Evolutionary conservation across 148 eudicot genomes (phyloP).

Genomic region (Rhododendron kiyosumense): DNA sequence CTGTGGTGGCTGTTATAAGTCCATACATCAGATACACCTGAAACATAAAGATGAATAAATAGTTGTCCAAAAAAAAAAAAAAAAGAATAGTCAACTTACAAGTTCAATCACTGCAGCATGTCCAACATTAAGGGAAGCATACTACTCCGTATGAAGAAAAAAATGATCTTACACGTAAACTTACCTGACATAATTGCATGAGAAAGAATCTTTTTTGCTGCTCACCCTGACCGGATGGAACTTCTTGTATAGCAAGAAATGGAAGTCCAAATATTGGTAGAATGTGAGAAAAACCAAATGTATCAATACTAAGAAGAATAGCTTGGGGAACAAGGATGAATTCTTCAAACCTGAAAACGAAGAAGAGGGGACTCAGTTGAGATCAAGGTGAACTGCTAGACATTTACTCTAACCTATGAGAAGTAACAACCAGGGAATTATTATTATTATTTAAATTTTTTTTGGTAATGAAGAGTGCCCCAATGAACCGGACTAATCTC

Average conservation of each 20-base stretch:
- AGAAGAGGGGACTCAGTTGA: not conserved
- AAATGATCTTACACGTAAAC: not conserved
- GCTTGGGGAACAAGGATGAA: constrained; percentile 86
- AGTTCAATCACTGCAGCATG: not conserved
- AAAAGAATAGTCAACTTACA: not conserved
- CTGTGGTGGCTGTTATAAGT: constrained; percentile 44
- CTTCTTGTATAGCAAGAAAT: constrained; percentile 44
- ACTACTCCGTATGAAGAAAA: not conserved
- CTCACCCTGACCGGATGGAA: constrained; percentile 15
- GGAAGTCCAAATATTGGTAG: constrained; percentile 85
- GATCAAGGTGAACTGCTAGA: not conserved
- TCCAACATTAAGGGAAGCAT: not conserved
- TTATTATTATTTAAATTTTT: no score
- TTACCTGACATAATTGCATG: constrained; percentile 66
- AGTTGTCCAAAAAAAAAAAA: no score
- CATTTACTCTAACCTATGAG: not conserved
- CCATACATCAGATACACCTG: constrained; percentile 90
- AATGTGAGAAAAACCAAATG: constrained; percentile 88
- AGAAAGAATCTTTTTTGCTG: constrained; percentile 32
- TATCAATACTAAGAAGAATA: constrained; percentile 70
- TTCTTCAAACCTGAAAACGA: constrained; percentile 75
- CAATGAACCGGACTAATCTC: no score
- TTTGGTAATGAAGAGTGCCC: no score
- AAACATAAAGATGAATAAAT: constrained; percentile 17
- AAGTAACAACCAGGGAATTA: not conserved